Percentiles rank a stretch among this genome's conserved stretches.
These are phyloP conservation scores for Fusarium phyllophilum DNA, from an alignment of 2,329 filamentous ascomycete genomes.

Conservation along the genomic window DNA sequence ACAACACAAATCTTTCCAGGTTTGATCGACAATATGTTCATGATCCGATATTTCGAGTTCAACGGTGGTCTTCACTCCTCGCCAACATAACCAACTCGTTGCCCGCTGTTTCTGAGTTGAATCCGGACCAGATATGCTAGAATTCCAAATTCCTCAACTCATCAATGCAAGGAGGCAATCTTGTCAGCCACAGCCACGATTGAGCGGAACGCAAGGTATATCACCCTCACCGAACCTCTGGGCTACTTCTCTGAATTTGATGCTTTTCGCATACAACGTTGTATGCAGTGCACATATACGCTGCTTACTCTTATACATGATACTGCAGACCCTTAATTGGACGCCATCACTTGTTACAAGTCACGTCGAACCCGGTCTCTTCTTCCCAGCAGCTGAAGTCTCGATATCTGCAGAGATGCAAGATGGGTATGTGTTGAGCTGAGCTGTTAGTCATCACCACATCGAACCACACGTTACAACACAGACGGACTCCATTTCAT, in stretches of 20 bases:
- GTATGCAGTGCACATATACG: slow-evolving; percentile 10
- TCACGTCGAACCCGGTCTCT: background rate
- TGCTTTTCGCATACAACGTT: slow-evolving; percentile 25
- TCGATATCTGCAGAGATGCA: background rate
- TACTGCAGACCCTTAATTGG: background rate
- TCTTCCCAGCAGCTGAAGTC: background rate
- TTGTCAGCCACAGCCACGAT: slow-evolving; percentile 37
- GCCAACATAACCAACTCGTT: background rate
- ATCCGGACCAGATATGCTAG: background rate
- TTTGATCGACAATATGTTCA: background rate
- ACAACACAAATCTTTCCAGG: background rate
- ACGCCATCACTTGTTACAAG: slow-evolving; percentile 3
- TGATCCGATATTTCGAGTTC: background rate
- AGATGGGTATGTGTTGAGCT: background rate
- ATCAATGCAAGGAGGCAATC: slow-evolving; percentile 28
- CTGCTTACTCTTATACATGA: background rate
- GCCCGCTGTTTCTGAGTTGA: background rate
- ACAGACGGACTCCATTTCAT: background rate
- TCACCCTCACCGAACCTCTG: background rate
- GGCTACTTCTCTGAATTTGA: background rate
- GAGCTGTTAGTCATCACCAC: background rate
- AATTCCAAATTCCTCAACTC: background rate
- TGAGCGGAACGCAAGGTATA: slow-evolving; percentile 13
- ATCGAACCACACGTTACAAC: slow-evolving; percentile 10
- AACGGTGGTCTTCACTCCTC: background rate